Evolutionary conservation across 106 monocot species (phyloP).

Genomic region (Dendrobium huoshanense): DNA sequence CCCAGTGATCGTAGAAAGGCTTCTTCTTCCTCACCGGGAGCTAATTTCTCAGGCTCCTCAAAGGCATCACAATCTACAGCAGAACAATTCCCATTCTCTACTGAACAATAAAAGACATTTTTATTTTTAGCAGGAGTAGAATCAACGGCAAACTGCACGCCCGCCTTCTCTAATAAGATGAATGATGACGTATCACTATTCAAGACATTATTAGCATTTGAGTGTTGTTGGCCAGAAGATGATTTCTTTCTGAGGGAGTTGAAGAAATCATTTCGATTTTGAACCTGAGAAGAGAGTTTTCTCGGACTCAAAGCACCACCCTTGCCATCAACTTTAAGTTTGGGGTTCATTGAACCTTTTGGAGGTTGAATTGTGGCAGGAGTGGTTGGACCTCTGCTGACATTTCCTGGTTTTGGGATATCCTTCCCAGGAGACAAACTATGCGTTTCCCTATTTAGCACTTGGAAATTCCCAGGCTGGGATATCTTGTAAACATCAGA

Average conservation of each 20-base stretch:
- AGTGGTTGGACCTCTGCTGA: slow-evolving; percentile 21
- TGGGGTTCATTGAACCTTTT: slow-evolving; percentile 15
- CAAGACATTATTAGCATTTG: not conserved
- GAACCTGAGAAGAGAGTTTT: slow-evolving; percentile 24
- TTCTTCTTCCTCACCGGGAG: slow-evolving; percentile 23
- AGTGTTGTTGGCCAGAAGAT: slow-evolving; percentile 1
- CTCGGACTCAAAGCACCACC: slow-evolving; percentile 13
- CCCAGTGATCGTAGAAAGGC: slow-evolving; percentile 30
- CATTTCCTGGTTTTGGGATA: slow-evolving; percentile 10
- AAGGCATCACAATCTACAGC: not conserved
- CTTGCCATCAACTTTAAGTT: slow-evolving; percentile 25
- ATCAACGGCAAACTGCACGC: not conserved
- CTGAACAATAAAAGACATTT: not conserved
- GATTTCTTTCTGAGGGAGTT: slow-evolving; percentile 44
- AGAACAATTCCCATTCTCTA: slow-evolving; percentile 14
- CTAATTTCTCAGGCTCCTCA: slow-evolving; percentile 10
- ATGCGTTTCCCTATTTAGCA: slow-evolving; percentile 62
- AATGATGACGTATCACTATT: not conserved
- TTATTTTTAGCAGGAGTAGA: slow-evolving; percentile 1
- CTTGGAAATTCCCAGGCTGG: slow-evolving; percentile 60
- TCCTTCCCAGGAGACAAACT: slow-evolving; percentile 31
- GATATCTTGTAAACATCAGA: slow-evolving; percentile 51
- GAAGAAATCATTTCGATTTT: slow-evolving; percentile 59
- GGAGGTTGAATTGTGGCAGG: slow-evolving; percentile 9
- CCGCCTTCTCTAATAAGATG: not conserved